phyloP scores from a whole-genome alignment of 352 stramenopile species.

The Pythium brassicae region DNA sequence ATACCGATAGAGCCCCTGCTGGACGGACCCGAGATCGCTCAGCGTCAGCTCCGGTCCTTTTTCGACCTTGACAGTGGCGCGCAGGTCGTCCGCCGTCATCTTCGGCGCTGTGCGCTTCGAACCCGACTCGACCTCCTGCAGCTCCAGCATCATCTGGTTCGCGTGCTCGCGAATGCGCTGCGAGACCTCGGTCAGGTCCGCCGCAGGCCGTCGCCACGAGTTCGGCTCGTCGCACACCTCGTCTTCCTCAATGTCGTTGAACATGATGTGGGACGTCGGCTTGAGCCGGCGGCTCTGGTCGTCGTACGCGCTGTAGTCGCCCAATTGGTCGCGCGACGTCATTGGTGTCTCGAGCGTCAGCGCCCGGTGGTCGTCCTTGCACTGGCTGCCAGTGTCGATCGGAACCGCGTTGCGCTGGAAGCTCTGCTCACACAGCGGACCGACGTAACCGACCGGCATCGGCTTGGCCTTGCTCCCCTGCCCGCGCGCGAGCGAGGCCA shows the following conservation, averaged over 20 bases:
- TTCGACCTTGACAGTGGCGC: conserved; percentile 22
- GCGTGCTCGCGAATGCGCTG: conserved; percentile 47
- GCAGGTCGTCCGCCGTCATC: conserved; percentile 51
- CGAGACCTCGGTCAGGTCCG: conserved; percentile 50
- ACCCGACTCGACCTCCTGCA: conserved; percentile 25
- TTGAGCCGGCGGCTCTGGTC: conserved; percentile 8
- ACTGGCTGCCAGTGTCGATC: conserved; percentile 15
- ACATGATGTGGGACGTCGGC: conserved; percentile 25
- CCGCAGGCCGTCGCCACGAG: conserved; percentile 6
- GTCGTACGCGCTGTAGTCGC: conserved; percentile 18
- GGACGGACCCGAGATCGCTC: conserved; percentile 32
- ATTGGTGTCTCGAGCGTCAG: conserved; percentile 17
- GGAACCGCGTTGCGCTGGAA: conserved; percentile 32
- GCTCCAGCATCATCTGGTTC: conserved; percentile 23
- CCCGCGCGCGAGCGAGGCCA: conserved; percentile 29
- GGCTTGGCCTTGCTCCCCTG: conserved; percentile 21
- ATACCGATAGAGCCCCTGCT: conserved; percentile 13
- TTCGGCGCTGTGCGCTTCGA: conserved; percentile 17
- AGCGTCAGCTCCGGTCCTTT: conserved; percentile 34
- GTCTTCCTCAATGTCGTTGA: conserved; percentile 64
- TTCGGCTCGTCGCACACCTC: conserved; percentile 21
- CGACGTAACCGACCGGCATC: conserved; percentile 43
- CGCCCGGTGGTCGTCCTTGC: conserved; percentile 14
- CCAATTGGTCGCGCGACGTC: conserved; percentile 20
- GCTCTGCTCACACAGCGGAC: conserved; percentile 41